These are phyloP conservation scores for Acanthamoeba healyi DNA, from an alignment of 208 protist species.

Conservation along the genomic window DNA sequence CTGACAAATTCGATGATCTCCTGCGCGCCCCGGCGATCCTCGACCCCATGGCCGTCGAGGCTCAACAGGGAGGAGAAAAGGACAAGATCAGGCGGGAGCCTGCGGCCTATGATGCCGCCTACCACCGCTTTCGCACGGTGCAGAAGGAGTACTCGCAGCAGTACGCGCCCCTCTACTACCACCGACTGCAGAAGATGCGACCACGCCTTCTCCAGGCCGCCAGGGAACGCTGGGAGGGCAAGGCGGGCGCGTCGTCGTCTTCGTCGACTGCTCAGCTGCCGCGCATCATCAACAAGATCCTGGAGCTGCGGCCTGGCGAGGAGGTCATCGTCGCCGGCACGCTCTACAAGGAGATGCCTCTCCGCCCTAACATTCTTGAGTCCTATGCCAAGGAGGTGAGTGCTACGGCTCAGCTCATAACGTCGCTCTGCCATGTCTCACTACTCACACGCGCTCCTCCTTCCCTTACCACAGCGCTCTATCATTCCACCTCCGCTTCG, in stretches of 20 bases:
- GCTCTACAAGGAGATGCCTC: slow-evolving; percentile 84
- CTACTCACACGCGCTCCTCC: not conserved
- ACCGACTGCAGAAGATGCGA: slow-evolving; percentile 50
- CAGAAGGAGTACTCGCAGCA: slow-evolving; percentile 58
- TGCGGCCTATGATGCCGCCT: not conserved
- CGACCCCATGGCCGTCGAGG: slow-evolving; percentile 20
- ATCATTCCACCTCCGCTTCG: slow-evolving; percentile 76
- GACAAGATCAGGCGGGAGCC: slow-evolving; percentile 3
- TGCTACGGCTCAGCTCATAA: not conserved
- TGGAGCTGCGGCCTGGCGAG: slow-evolving; percentile 78
- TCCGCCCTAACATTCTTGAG: slow-evolving; percentile 83
- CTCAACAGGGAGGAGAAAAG: not conserved
- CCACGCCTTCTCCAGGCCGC: slow-evolving; percentile 12
- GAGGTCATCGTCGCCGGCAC: slow-evolving; percentile 82
- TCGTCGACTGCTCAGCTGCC: not conserved
- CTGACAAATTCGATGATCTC: not conserved
- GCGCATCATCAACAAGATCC: slow-evolving; percentile 73
- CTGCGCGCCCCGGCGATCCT: not conserved
- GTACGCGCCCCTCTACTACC: slow-evolving; percentile 65
- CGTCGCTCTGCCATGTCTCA: not conserved
- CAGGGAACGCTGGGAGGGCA: slow-evolving; percentile 11
- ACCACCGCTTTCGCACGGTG: slow-evolving; percentile 10
- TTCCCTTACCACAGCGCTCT: slow-evolving; percentile 45
- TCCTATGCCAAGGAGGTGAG: slow-evolving; percentile 80
- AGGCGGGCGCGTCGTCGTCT: not conserved